Conservation (phyloP, 352 stramenopile genomes). For the Pythium inflatum region DNA sequence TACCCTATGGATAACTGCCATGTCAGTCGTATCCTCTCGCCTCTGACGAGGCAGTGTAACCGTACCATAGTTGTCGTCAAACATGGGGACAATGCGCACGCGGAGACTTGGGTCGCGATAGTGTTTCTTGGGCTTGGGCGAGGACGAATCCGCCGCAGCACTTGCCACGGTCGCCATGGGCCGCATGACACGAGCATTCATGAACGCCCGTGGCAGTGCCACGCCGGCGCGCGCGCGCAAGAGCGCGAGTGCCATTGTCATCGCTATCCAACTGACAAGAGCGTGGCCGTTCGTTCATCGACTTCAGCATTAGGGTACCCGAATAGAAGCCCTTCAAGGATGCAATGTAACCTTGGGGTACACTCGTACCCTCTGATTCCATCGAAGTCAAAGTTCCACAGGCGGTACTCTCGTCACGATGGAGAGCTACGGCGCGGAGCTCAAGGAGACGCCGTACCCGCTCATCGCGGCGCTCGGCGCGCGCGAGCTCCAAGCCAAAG, state of each 20-base stretch:
- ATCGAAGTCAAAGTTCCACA: no score
- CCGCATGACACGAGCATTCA: no score
- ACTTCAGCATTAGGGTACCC: constrained; percentile 18
- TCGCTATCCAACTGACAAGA: neutral
- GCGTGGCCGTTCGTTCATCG: constrained; percentile 1
- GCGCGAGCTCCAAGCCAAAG: constrained; percentile 74
- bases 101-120: constrained; percentile 77
- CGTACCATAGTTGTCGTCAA: constrained; percentile 78
- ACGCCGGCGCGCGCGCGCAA: neutral
- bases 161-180: constrained; percentile 10
- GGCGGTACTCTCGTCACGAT: constrained; percentile 37
- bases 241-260: constrained; percentile 2
- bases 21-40: neutral
- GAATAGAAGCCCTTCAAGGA: constrained; percentile 15
- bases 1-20: no score
- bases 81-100: constrained; percentile 84
- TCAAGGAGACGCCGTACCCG: constrained; percentile 88
- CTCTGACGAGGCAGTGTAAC: neutral
- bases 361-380: no score
- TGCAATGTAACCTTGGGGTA: constrained; percentile 10
- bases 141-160: neutral
- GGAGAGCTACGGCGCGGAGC: constrained; percentile 82
- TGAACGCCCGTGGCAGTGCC: neutral
- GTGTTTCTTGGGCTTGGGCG: constrained; percentile 50
- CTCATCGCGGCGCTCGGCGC: constrained; percentile 80